Evolutionary conservation across 2,329 filamentous ascomycete genomes (phyloP).

Genomic region (Cordyceps javanica): DNA sequence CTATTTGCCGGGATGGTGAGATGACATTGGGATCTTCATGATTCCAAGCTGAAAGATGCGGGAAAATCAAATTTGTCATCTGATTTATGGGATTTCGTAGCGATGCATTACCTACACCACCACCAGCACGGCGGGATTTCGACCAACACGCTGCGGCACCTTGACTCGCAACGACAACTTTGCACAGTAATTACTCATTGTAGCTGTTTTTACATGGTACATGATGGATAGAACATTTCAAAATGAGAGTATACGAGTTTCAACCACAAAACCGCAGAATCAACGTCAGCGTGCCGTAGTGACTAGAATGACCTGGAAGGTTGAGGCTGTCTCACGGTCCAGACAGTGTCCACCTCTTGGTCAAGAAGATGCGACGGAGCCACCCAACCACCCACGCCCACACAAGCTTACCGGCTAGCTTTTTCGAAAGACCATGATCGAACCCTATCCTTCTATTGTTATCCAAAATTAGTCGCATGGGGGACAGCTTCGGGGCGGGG

Average conservation of each 20-base stretch:
- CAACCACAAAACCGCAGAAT: no score
- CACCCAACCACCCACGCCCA: background rate
- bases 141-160: no score
- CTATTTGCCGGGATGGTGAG: background rate
- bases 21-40: background rate
- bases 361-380: background rate
- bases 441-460: background rate
- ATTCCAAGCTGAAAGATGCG: background rate
- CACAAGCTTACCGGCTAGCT: background rate
- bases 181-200: no score
- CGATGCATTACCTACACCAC: no score
- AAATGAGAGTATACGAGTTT: no score
- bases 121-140: background rate
- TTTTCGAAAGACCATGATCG: background rate
- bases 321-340: background rate
- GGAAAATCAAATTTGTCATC: background rate
- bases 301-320: no score
- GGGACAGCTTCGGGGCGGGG: background rate
- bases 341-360: no score
- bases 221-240: no score
- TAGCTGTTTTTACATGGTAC: no score
- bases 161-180: no score
- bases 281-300: no score
- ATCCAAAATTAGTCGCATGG: background rate
- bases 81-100: background rate